These are phyloP conservation scores for Pythium oligandrum DNA, from an alignment of 352 stramenopile species.

Conservation along the genomic window DNA sequence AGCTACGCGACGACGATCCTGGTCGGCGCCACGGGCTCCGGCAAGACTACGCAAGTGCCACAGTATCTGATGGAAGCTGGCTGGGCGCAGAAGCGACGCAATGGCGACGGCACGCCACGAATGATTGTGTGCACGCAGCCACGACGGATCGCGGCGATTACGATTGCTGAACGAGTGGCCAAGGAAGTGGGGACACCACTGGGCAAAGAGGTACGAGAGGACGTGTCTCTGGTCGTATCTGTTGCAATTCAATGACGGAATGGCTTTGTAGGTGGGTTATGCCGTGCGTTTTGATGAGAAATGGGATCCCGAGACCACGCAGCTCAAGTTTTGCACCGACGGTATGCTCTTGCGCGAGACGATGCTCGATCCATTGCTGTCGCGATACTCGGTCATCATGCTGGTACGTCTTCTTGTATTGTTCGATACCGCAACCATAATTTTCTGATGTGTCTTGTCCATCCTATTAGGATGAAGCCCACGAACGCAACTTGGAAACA, in stretches of 20 bases:
- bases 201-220: conserved; percentile 77
- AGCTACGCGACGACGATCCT: conserved; percentile 86
- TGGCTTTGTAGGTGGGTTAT: conserved; percentile 81
- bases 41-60: conserved; percentile 92
- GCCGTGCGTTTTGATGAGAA: conserved; percentile 99
- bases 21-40: conserved; percentile 90
- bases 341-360: conserved; percentile 97
- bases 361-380: conserved; percentile 76
- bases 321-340: conserved; percentile 99
- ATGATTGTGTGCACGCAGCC: conserved; percentile 91
- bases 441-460: conserved; percentile 6
- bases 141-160: conserved; percentile 96
- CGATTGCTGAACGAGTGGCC: conserved; percentile 95
- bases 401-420: conserved; percentile 29
- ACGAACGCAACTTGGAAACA: conserved; percentile 92
- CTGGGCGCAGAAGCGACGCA: conserved; percentile 43
- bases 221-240: not conserved
- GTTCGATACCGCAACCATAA: conserved; percentile 1
- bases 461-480: conserved; percentile 85
- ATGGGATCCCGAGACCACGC: conserved; percentile 77
- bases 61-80: conserved; percentile 90
- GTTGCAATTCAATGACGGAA: too few species aligned
- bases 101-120: conserved; percentile 10
- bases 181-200: conserved; percentile 95
- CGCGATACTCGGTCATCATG: conserved; percentile 78